These are phyloP conservation scores for Peronospora farinosa DNA, from an alignment of 352 stramenopile genomes.

Conservation along the genomic window DNA sequence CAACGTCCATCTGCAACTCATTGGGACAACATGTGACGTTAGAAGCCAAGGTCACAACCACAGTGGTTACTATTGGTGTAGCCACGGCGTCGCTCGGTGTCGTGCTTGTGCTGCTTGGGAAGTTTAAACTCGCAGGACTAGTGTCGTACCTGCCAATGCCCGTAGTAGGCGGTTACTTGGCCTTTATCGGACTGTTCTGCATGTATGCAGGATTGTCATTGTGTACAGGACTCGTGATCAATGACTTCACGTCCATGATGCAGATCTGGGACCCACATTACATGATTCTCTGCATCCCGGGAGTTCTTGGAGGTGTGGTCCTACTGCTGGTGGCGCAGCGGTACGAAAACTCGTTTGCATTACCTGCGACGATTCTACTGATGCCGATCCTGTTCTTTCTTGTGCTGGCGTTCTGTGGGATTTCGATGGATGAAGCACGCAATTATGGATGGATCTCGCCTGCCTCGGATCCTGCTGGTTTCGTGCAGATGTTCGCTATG, in stretches of 20 bases:
- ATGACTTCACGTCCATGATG: slow-evolving; percentile 76
- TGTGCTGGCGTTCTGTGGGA: slow-evolving; percentile 62
- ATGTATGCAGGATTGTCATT: slow-evolving; percentile 88
- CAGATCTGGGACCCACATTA: slow-evolving; percentile 58
- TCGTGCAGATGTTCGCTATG: slow-evolving; percentile 77
- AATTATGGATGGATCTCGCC: slow-evolving; percentile 88
- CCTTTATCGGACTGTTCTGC: slow-evolving; percentile 96
- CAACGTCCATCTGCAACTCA: slow-evolving; percentile 82
- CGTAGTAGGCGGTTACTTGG: slow-evolving; percentile 96
- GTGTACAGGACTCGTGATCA: slow-evolving; percentile 88
- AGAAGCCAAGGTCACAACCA: slow-evolving; percentile 88
- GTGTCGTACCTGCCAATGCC: slow-evolving; percentile 96
- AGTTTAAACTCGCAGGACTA: slow-evolving; percentile 90
- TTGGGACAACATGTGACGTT: slow-evolving; percentile 58
- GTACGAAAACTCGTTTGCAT: slow-evolving; percentile 65
- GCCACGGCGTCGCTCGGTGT: slow-evolving; percentile 89
- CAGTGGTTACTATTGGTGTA: slow-evolving; percentile 90
- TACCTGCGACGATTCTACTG: slow-evolving; percentile 78
- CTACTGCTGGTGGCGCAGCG: slow-evolving; percentile 81
- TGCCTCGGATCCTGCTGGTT: slow-evolving; percentile 46
- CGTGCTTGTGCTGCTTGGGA: slow-evolving; percentile 91
- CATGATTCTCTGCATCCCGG: slow-evolving; percentile 81
- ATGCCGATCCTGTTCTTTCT: slow-evolving; percentile 91
- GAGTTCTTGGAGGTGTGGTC: slow-evolving; percentile 70
- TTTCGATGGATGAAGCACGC: slow-evolving; percentile 87